phyloP scores from a whole-genome alignment of 2,329 filamentous ascomycete species.

The Colletotrichum zoysiae region DNA sequence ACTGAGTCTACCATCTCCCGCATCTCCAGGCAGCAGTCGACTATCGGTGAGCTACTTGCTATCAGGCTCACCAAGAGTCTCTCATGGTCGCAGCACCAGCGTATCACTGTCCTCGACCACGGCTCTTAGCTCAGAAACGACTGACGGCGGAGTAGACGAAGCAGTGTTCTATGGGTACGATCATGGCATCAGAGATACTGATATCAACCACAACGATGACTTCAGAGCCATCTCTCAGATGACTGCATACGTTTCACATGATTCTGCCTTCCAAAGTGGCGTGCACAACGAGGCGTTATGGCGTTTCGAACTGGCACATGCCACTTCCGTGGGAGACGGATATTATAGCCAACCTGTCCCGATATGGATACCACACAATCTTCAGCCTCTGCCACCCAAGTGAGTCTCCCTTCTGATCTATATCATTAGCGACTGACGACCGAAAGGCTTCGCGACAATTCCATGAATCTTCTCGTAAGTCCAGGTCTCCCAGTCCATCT shows the following conservation, averaged over 20 bases:
- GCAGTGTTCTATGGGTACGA: constrained; percentile 77
- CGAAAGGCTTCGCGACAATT: constrained; percentile 73
- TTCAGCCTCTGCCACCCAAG: constrained; percentile 62
- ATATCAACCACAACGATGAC: constrained; percentile 80
- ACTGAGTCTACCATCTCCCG: constrained; percentile 43
- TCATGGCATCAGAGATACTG: constrained; percentile 75
- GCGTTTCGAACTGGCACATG: too few relatives aligned
- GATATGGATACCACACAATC: constrained; percentile 65
- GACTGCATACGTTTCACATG: too few relatives aligned
- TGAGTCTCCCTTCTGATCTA: constrained; percentile 43
- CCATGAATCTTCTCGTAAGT: constrained; percentile 79
- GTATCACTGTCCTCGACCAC: constrained; percentile 43
- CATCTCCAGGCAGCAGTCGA: constrained; percentile 51
- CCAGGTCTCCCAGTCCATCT: not conserved
- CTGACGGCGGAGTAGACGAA: constrained; percentile 45
- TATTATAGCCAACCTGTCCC: constrained; percentile 79
- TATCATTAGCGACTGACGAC: constrained; percentile 52
- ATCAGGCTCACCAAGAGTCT: constrained; percentile 60
- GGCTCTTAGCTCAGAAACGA: constrained; percentile 39
- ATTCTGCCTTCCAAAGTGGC: not conserved
- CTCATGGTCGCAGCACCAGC: constrained; percentile 41
- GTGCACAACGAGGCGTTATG: not conserved
- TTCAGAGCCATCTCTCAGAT: constrained; percentile 69
- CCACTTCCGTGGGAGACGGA: constrained; percentile 54
- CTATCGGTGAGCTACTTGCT: constrained; percentile 77